Base-by-base conservation (phyloP, 805 yeast species). In the Suhomyces sp. region DNA sequence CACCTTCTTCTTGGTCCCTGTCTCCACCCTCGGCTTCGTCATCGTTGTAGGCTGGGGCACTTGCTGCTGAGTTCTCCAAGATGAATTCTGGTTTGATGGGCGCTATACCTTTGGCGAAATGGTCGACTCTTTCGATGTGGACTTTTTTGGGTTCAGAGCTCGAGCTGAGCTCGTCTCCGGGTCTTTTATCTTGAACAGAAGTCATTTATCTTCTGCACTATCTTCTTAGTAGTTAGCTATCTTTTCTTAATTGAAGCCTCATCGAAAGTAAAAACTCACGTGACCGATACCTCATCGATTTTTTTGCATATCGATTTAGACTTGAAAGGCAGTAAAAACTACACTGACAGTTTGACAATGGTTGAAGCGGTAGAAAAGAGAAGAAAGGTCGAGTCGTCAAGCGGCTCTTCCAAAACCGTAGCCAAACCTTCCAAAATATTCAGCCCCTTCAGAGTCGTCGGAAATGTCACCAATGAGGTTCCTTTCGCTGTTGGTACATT, bases 401-500 rank as follows among this genome's bases (percentile, higher is more conserved):
- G 46, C 45, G 23, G 31, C 54, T 40, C 44, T 24, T n/a, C 49
- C 24, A 40, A 45, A 15, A 41, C 40, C 15, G 41, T 54, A 17
- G 42, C 52, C 31, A 47, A 58, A 47, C 65, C 70, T 2, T 71
- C 77, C 5, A 67, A 64, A 65, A 82, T 91, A 31, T 91, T 88
- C 68, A 81, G 96, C 19, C 97, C 97, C 0, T 91, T 89, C 67
- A 77, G 97, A 71, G 88, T 81, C 1, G 52, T 94, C 24, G 99
- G 99, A 4, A 85, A 90, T 64, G 96, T 96, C n/a, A 80, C 97
- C 27, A 90, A 90, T 65, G 86, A 82, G 36, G 76, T 80, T 1
- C 98, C 98, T 2, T 90, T 92, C 66, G 88, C 97, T 6, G 76
- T 90, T 19, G 96, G 98, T 26, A 84, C 93, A 1, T 77, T 93